Evolutionary conservation across 2,329 filamentous ascomycete species (phyloP), one percentile per base, ranked within the genome.

Genomic region (Pestalotiopsis sp.): DNA sequence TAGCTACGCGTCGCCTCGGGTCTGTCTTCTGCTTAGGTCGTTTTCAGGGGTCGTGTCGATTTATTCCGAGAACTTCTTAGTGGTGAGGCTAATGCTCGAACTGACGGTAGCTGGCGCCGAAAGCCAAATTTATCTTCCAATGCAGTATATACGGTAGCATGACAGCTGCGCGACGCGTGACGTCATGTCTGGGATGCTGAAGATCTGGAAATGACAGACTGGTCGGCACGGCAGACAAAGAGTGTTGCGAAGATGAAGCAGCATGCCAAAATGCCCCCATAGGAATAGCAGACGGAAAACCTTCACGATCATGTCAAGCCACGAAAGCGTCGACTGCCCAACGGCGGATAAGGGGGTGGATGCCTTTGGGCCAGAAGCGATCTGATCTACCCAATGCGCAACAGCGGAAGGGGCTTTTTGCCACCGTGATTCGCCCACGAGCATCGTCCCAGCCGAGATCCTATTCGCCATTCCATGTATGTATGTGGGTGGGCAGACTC

Each of bases 71-170:
- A 59, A 36, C n/a, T 27, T 59, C 20, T 23, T 59, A 59, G 57
- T 23, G 20, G 38, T 14, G n/a, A 62, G 45, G 59, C 31, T 62
- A 40, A 62, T 36, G 59, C 59, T 62, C 31, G 27, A 40, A 36
- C 59, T n/a, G 36, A 62, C 59, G 59, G 59, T 62, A 62, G 59
- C 27, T 38, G 27, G 59, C 59, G 27, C 59, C 59, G 31, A 62
- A 20, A 62, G 27, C 38, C 59, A 62, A 62, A 62, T 62, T 40
- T 23, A 38, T 62, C 31, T 36, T 36, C 13, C 27, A 40, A 20
- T 62, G 36, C 25, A 62, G 59, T 27, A 59, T 59, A 36, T 7
- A 36, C 31, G 31, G 31, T 36, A 62, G 27, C 20, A 13, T 38
- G 25, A 62, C 23, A 59, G 23, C 27, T 27, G 38, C 20, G 45